Conservation (phyloP, 768 basidiomycete species). For the Roridomyces roridus region DNA sequence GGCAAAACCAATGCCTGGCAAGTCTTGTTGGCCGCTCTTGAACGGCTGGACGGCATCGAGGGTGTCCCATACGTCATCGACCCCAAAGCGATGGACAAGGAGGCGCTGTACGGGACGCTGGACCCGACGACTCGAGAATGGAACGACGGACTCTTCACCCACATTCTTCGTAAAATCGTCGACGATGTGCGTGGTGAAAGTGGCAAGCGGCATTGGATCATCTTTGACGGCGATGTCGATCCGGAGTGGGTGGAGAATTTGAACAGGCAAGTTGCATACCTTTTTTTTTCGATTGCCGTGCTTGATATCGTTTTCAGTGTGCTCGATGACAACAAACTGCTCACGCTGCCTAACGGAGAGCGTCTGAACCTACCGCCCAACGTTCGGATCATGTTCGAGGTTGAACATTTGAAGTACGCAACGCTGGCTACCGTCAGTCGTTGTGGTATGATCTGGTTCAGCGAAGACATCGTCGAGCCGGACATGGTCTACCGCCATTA, state of each 20-base stretch:
- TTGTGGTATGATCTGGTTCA: slow-evolving; percentile 99
- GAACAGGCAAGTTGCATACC: slow-evolving; percentile 76
- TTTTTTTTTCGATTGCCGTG: slow-evolving; percentile 8
- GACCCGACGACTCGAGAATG: slow-evolving; percentile 98
- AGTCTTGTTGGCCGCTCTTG: slow-evolving; percentile 88
- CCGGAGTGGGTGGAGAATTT: slow-evolving; percentile 99
- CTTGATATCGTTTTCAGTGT: slow-evolving; percentile 63
- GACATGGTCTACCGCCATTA: slow-evolving; percentile 93
- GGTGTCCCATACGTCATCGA: slow-evolving; percentile 97
- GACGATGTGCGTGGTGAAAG: slow-evolving; percentile 99
- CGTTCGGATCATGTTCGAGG: slow-evolving; percentile 99
- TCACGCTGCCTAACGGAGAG: slow-evolving; percentile 97
- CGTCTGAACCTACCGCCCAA: slow-evolving; percentile 96
- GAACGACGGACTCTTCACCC: slow-evolving; percentile 99
- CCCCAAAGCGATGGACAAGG: slow-evolving; percentile 99
- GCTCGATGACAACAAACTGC: slow-evolving; percentile 96
- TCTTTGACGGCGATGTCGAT: slow-evolving; percentile 99
- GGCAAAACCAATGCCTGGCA: slow-evolving; percentile 99
- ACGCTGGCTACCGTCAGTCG: slow-evolving; percentile 99
- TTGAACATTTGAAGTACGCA: slow-evolving; percentile 96
- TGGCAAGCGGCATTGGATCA: slow-evolving; percentile 96
- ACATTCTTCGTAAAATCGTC: slow-evolving; percentile 95
- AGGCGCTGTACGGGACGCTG: slow-evolving; percentile 94
- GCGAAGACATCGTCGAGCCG: slow-evolving; percentile 92
- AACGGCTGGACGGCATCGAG: slow-evolving; percentile 90